Base-by-base conservation (phyloP, 2,329 filamentous ascomycete species). In the Penicillium janthinellum region DNA sequence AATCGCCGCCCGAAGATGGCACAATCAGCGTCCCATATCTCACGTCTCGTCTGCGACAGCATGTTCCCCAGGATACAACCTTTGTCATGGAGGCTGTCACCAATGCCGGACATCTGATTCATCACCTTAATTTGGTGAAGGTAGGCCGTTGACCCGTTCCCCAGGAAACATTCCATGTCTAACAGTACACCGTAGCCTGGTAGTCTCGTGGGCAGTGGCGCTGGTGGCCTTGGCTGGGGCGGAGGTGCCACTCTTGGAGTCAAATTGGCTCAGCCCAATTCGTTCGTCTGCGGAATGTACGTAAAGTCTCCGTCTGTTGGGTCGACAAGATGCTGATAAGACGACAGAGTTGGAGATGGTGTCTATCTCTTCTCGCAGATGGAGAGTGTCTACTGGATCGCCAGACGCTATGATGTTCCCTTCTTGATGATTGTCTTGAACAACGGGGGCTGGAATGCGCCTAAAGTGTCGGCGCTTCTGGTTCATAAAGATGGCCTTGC, bases 21-120 rank as follows among this genome's bases (percentile, higher is more conserved):
- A 53, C 58, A 14, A 54, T 67, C 61, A 85, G 82, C 15, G 83
- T 84, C 1, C 83, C 84, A 20, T 87, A 83, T 69, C 79, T 83
- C 34, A 81, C 80, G 47, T 78, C 75, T 50, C 79, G 80, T 63
- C 73, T 89, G 38, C 83, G 85, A 51, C 79, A 82, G 31, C 70
- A 79, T 3, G 83, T 84, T 28, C 88, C 87, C 0, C 64, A 77
- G 52, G 84, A 89, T 62, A 90, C 89, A 0, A 88, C 91, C 58
- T 93, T 84, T 75, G 88, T 86, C 4, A 78, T 93, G 37, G 90
- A 94, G 74, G 90, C 90, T 0, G 90, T 93, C 1, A 93, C 90
- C 0, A 87, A 90, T 64, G 86, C 88, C 0, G 75, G 67, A 20
- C 45, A 55, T 20, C 38, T 70, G 15, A 66, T 65, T 7, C 65